Evolutionary conservation across 257 asterid species (phyloP), one percentile per base, ranked within the genome.

Genomic region (Rubia yunnanensis): DNA sequence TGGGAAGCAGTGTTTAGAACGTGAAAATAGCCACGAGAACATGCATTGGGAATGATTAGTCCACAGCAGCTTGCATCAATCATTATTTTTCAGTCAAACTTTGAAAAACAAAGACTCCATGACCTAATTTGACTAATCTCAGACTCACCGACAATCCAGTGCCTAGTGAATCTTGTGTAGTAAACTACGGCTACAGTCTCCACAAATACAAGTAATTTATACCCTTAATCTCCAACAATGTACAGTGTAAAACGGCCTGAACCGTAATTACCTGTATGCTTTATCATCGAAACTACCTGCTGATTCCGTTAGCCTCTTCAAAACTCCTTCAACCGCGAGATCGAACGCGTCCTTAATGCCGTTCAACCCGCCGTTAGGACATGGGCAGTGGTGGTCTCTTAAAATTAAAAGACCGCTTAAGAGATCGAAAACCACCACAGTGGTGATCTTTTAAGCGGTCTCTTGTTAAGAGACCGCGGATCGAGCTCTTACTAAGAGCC

Each of bases 331-430:
- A 15, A 88, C 68, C n/a, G 95, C 96, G 36, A 88, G 46, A 68
- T 88, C 98, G 79, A 91, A 91, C 28, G 95, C 98, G 74, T 91
- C 98, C 6, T 64, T 70, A 36, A 83, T 65, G 2, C 88, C 96
- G 57, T 83, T 84, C 74, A 86, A 71, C 0, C 95, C 92, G 7
- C 66, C 30, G 24, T 62, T 66, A n/a, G n/a, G n/a, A n/a, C n/a
- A n/a, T n/a, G n/a, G n/a, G n/a, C n/a, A n/a, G n/a, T n/a, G n/a
- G n/a, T n/a, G n/a, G n/a, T n/a, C n/a, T n/a, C n/a, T n/a, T n/a
- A n/a, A n/a, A n/a, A n/a, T n/a, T n/a, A n/a, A n/a, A n/a, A n/a
- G n/a, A n/a, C n/a, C n/a, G n/a, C n/a, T n/a, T n/a, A n/a, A n/a
- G n/a, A n/a, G n/a, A n/a, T n/a, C n/a, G n/a, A n/a, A n/a, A n/a